Base-by-base conservation (phyloP, 768 basidiomycete genomes). In the Pulveroboletus sp. region DNA sequence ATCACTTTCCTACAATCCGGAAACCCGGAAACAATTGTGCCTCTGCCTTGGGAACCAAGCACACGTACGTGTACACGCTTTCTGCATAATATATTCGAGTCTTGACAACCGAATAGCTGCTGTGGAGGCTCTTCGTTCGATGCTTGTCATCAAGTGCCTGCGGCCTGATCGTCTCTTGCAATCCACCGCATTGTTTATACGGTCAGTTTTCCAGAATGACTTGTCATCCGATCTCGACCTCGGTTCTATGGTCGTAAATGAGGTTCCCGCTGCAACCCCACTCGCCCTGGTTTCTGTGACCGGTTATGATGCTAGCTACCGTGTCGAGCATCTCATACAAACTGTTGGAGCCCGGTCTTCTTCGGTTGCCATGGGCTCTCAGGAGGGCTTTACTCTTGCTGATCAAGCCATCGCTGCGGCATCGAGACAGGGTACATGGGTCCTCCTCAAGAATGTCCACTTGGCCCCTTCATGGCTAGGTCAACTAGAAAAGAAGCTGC, bases 281-380 rank as follows among this genome's bases (percentile, higher is more conserved):
- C 72, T 98, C 21, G 90, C 93, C 4, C 74, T 99, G 41, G 82
- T 94, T 25, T 97, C 95, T 6, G 93, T 99, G 4, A 84, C 91
- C 3, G 97, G 97, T 14, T 95, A 97, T 62, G 97, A 99, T 64
- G 97, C 97, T n/a, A 95, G 94, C 67, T 98, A 94, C 67, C 83
- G 90, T 41, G 90, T 97, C 33, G 94, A 97, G 59, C 85, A 85
- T 56, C 78, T 95, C 36, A 82, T 94, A 55, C 82, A 86, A 63
- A 84, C 83, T 43, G 83, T 83, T 11, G 82, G 84, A 14, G 76
- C 81, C 24, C 82, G 87, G 21, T 94, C 92, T 48, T 76, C 86
- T 2, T 90, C 92, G 2, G 91, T 99, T 20, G 97, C 97, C 13
- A 97, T 99, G 94, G 97, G 97, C 20, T 97, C 95, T 2, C 88